Conservation (phyloP, 2,329 filamentous ascomycete genomes). For the Ophiostoma sp. region DNA sequence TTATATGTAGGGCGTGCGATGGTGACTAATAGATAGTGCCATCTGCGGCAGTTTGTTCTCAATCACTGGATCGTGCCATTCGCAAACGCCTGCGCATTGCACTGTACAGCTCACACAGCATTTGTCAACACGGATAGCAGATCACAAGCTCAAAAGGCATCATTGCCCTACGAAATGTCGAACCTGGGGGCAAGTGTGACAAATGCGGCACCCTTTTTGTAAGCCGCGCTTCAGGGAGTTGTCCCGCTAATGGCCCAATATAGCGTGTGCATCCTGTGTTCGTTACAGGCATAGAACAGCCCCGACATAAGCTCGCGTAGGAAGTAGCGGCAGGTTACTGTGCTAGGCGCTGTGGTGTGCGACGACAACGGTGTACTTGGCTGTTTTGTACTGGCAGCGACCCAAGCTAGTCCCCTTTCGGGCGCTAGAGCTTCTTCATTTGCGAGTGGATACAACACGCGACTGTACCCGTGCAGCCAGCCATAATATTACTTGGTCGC, state of each 20-base stretch:
- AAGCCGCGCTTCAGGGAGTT: background rate
- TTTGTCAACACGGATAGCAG: background rate
- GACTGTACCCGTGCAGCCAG: background rate
- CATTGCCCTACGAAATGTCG: slow-evolving; percentile 21
- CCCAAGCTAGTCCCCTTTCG: background rate
- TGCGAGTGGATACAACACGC: background rate
- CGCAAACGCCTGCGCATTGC: background rate
- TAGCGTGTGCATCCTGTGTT: background rate
- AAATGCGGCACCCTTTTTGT: background rate
- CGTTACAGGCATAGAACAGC: background rate
- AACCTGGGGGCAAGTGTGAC: slow-evolving; percentile 13
- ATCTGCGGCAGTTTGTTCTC: background rate
- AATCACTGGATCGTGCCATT: background rate
- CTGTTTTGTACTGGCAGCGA: background rate
- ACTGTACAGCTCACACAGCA: background rate
- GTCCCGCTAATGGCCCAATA: background rate
- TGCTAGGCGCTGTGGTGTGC: background rate
- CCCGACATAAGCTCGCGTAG: background rate
- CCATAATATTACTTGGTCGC: no score
- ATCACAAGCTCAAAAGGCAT: slow-evolving; percentile 15
- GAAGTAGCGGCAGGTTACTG: background rate
- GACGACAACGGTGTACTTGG: background rate
- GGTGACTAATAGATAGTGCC: slow-evolving; percentile 3
- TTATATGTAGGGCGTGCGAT: background rate
- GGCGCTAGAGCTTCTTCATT: background rate